Base-by-base conservation (phyloP, 352 stramenopile species). In the Phytophthora parvispora region DNA sequence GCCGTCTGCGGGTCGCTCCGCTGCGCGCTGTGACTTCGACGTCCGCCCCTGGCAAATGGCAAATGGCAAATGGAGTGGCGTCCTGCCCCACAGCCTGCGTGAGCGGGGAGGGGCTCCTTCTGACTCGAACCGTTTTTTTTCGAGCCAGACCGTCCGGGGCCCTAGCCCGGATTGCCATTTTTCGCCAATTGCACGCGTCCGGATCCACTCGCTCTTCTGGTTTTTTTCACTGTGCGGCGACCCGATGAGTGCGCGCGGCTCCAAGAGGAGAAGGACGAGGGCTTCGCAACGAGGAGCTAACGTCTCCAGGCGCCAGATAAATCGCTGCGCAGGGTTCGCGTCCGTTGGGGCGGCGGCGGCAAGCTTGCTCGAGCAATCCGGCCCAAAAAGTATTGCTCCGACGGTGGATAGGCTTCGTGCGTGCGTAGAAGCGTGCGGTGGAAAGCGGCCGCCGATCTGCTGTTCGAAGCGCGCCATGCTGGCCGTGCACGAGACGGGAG, bases 381-480 rank as follows among this genome's bases (percentile, higher is more conserved):
- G 36, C 40, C 40, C 7, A 48, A n/a, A n/a, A n/a, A n/a, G n/a
- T n/a, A n/a, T 45, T 52, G 29, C 53, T 54, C 40, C 42, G 42
- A 48, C 56, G 22, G 9, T 43, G 5, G 36, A 42, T 15, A 43
- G 36, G 15, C 4, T 3, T 16, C 34, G 3, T 20, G 24, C 24
- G 52, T 27, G 58, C 34, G 63, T 67, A 67, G 36, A 72, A 67
- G 56, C 56, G 48, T 1, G 54, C 15, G 48, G 20, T 63, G 55
- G 45, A 70, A 55, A 71, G 55, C 8, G 32, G 27, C 28, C 48
- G 22, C 6, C 24, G 48, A 67, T 72, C 64, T 67, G 56, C 57
- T 72, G 64, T 72, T 72, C 64, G 57, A 72, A 72, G 15, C 28
- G 40, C 38, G 49, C 57, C 56, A 64, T 56, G 42, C 38, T 64